phyloP scores from a whole-genome alignment of 1,139 yeast genomes.

The Yamadazyma buinensis region DNA sequence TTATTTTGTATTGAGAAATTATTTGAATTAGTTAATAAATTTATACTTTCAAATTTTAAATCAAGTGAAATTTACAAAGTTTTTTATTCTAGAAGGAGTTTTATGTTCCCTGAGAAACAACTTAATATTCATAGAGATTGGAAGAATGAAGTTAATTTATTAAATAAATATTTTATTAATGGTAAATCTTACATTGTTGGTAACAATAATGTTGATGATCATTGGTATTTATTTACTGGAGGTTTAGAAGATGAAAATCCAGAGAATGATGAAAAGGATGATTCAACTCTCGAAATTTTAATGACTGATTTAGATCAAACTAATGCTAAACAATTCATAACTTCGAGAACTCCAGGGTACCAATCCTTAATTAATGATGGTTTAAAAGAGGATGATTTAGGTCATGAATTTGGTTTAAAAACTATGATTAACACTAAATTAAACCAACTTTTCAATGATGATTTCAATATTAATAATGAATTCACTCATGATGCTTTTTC shows the following conservation, averaged over 20 bases:
- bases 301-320: conserved; percentile 79
- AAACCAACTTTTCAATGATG: conserved; percentile 49
- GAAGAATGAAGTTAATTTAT: conserved; percentile 71
- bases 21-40: conserved; percentile 36
- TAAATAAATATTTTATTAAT: conserved; percentile 58
- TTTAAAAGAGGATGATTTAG: conserved; percentile 61
- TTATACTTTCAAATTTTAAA: conserved; percentile 14
- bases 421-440: conserved; percentile 63
- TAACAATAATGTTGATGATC: conserved; percentile 66
- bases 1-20: conserved; percentile 70
- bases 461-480: conserved; percentile 22
- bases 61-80: conserved; percentile 54
- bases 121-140: conserved; percentile 79
- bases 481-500: conserved; percentile 81
- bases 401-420: conserved; percentile 69
- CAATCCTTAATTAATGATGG: conserved; percentile 30
- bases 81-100: conserved; percentile 86
- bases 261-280: conserved; percentile 21
- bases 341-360: conserved; percentile 53
- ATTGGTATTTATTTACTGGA: conserved; percentile 86
- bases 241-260: conserved; percentile 20
- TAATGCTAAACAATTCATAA: conserved; percentile 59
- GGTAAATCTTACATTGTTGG: conserved; percentile 82
- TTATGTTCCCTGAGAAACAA: conserved; percentile 90
- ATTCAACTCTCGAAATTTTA: conserved; percentile 83